Evolutionary conservation across 768 basidiomycete species (phyloP), one percentile per base, ranked within the genome.

Genomic region (Pulveroboletus sp.): DNA sequence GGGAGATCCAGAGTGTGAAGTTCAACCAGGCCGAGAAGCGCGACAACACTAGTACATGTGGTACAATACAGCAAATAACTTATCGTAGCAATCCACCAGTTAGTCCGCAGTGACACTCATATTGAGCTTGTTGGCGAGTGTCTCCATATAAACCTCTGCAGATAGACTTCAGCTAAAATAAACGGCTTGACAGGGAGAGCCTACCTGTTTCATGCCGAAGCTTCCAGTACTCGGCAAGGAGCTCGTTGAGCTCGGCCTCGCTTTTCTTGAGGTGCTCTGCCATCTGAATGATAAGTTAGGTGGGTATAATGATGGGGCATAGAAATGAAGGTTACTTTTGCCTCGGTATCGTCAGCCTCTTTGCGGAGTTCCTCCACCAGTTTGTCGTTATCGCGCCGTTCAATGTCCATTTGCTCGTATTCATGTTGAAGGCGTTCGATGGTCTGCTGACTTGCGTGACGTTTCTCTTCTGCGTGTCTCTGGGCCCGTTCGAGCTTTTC

Each of bases 81-180:
- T 51, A 52, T 36, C 47, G 37, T 36, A n/a, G 11, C 10, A 6
- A 39, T 38, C 7, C 24, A 28, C 26, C 6, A 24, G 12, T 45
- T 60, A 65, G 17, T 62, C 64, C 3, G 66, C 60, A 30, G 57
- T 50, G 35, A 74, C 74, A 45, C 64, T 71, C 76, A 88, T 75
- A 46, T 85, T 87, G 39, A 92, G 73, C 58, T 88, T 87, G 67
- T 87, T 87, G 4, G 88, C 86, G 26, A 91, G 71, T 0, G 85
- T 89, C 66, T 89, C 89, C 89, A 91, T 90, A 59, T 89, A 92
- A 2, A 89, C 78, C 64, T 89, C 89, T 90, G 55, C 18, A 28
- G 40, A 48, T 38, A 47, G 49, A 32, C 6, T 28, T 57, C 41
- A 55, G 43, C 41, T 8, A 31, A 45, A 30, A 28, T 21, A 31